Conservation (phyloP, 495 filamentous ascomycete species). For the Penicillium malachiteum region DNA sequence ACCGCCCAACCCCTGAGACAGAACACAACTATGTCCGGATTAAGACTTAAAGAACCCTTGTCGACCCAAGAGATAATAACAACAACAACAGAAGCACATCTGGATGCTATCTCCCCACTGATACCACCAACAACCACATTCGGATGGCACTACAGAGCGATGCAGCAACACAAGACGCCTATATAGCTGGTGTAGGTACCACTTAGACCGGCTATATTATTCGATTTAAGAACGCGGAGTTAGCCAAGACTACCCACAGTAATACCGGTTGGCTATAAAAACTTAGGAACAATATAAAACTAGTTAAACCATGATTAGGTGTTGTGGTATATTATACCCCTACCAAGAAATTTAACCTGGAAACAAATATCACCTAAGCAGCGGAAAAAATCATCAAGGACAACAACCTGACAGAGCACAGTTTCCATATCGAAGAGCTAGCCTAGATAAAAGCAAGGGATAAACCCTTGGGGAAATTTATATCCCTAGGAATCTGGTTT, state of each 20-base stretch:
- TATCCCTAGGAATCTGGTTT: slow-evolving; percentile 23
- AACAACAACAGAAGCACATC: slow-evolving; percentile 14
- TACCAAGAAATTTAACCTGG: slow-evolving; percentile 22
- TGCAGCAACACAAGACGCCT: slow-evolving; percentile 12
- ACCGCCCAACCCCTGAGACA: slow-evolving; percentile 10
- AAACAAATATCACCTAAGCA: slow-evolving; percentile 4
- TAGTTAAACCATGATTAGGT: slow-evolving; percentile 19
- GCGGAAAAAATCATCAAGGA: slow-evolving; percentile 24
- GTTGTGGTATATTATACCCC: slow-evolving; percentile 24
- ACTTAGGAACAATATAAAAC: slow-evolving; percentile 21
- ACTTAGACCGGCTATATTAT: slow-evolving; percentile 25
- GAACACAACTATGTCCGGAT: slow-evolving; percentile 15
- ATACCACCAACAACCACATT: slow-evolving; percentile 18
- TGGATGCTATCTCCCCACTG: slow-evolving; percentile 21
- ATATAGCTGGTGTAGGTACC: slow-evolving; percentile 17
- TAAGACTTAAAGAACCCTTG: slow-evolving; percentile 19
- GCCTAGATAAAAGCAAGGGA: slow-evolving; percentile 24
- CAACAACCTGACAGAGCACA: slow-evolving; percentile 17
- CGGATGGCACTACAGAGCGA: slow-evolving; percentile 13
- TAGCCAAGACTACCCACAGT: slow-evolving; percentile 15
- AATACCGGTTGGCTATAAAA: slow-evolving; percentile 15
- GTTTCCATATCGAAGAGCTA: slow-evolving; percentile 23
- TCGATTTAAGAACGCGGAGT: slow-evolving; percentile 20
- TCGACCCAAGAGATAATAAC: slow-evolving; percentile 20
- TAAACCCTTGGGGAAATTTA: slow-evolving; percentile 17